Base-by-base conservation (phyloP, 1,139 yeast genomes). In the Debaryomycetaceae sp. region DNA sequence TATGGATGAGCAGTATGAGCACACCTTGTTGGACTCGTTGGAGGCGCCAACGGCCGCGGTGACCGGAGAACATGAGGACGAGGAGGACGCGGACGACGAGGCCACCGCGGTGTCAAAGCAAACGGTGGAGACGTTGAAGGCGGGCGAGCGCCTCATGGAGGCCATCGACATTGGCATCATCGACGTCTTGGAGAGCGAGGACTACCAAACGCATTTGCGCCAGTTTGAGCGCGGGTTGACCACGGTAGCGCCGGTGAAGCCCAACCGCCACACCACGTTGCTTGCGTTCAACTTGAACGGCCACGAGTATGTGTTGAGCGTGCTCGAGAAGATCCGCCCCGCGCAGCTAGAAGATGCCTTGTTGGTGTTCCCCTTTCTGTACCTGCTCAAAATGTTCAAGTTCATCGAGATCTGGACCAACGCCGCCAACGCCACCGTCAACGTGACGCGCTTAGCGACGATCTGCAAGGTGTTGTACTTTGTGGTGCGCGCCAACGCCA, bases 121-220 rank as follows among this genome's bases (percentile, higher is more conserved):
- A 56, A 88, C 96, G 0, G 66, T 82, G 51, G 98, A 91, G 49
- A 83, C 96, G 2, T 71, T 91, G 48, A 91, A 91, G 56, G 93
- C 96, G 0, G 96, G 98, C 43, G 99, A 91, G 57, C 81, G 80
- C 46, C 61, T 91, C 31, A 81, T 88, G 74, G 98, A 91, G 51
- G 96, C 97, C 0, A 63, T 91, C 29, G 97, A 91, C 42, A 65
- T 89, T 41, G 95, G 95, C 2, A 61, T 64, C 18, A 77, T 74
- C 35, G 96, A 88, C 45, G 60, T 85, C 25, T 78, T 74, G 26
- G 75, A 75, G n/a, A 51, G 56, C 18, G 75, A 68, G 34, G 71
- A 67, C 31, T 79, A 81, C 46, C 44, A 42, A 27, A 34, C 38
- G 30, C 56, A 54, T 23, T 39, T 61, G 33, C 48, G 44, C 48